phyloP scores from a whole-genome alignment of 495 filamentous ascomycete species.

The Podospora australis region DNA sequence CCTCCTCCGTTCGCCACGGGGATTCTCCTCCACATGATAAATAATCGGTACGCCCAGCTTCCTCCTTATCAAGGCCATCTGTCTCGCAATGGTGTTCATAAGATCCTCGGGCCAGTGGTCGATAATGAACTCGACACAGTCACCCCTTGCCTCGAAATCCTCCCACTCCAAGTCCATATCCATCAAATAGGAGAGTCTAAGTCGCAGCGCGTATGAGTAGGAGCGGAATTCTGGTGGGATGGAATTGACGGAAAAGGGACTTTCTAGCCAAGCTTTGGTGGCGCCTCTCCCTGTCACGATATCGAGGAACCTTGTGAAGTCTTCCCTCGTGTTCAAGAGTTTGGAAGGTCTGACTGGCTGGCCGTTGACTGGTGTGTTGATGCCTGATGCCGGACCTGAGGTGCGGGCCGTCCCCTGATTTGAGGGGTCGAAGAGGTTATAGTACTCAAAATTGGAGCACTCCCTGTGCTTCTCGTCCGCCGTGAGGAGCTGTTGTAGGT shows the following conservation, averaged over 20 bases:
- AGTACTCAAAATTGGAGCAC: conserved; percentile 76
- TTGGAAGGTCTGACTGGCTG: conserved; percentile 42
- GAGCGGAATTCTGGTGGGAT: conserved; percentile 59
- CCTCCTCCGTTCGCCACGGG: conserved; percentile 38
- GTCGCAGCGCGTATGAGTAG: conserved; percentile 59
- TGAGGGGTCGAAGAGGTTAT: conserved; percentile 55
- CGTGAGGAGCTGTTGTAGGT: conserved; percentile 48
- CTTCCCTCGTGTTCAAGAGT: conserved; percentile 65
- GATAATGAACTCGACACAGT: conserved; percentile 67
- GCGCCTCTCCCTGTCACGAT: conserved; percentile 54
- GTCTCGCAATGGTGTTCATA: conserved; percentile 47
- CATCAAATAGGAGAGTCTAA: conserved; percentile 56
- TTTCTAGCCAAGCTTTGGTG: conserved; percentile 54
- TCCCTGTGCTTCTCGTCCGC: conserved; percentile 50
- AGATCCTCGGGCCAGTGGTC: conserved; percentile 52
- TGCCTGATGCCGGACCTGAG: conserved; percentile 22
- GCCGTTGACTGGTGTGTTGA: conserved; percentile 26
- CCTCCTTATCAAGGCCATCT: conserved; percentile 55
- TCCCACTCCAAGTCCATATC: conserved; percentile 50
- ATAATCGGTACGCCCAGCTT: conserved; percentile 63
- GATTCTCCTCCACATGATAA: conserved; percentile 54
- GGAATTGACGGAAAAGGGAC: conserved; percentile 64
- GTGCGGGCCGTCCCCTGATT: conserved; percentile 4
- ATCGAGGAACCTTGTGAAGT: conserved; percentile 65
- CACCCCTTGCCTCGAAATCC: conserved; percentile 60